Conservation (phyloP, 208 protist genomes). For the Trichomonas vaginalis region DNA sequence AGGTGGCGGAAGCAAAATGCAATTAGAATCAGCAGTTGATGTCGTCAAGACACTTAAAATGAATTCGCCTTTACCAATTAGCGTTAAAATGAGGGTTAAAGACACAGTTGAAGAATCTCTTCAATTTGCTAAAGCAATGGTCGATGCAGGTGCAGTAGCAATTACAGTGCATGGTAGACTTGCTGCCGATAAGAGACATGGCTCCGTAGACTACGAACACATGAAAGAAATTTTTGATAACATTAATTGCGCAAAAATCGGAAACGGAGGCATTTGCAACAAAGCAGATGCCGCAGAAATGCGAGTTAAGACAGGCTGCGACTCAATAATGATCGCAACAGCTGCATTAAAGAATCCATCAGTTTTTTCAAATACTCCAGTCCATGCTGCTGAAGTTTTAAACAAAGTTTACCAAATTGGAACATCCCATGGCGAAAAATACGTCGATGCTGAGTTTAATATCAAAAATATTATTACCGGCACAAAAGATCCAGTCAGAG, state of each 20-base stretch:
- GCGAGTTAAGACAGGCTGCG: background rate
- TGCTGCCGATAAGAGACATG: background rate
- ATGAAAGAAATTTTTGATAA: background rate
- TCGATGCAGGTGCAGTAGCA: background rate
- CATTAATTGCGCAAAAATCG: background rate
- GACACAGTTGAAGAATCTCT: background rate
- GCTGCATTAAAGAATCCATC: background rate
- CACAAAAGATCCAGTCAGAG: background rate
- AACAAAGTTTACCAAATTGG: background rate
- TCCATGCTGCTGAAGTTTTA: background rate
- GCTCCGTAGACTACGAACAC: background rate
- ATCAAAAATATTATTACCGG: background rate
- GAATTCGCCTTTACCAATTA: background rate
- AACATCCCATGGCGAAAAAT: background rate
- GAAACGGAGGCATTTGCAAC: background rate
- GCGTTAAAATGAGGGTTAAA: background rate
- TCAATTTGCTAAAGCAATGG: conserved; percentile 7
- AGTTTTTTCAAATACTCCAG: background rate
- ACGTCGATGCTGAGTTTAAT: background rate
- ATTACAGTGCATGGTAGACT: background rate
- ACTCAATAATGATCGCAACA: background rate
- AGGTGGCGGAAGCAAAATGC: background rate
- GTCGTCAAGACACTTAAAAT: background rate
- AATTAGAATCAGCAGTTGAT: background rate
- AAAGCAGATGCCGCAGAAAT: background rate